Base-by-base conservation (phyloP, 2,329 filamentous ascomycete genomes). In the Cytospora leucostoma region DNA sequence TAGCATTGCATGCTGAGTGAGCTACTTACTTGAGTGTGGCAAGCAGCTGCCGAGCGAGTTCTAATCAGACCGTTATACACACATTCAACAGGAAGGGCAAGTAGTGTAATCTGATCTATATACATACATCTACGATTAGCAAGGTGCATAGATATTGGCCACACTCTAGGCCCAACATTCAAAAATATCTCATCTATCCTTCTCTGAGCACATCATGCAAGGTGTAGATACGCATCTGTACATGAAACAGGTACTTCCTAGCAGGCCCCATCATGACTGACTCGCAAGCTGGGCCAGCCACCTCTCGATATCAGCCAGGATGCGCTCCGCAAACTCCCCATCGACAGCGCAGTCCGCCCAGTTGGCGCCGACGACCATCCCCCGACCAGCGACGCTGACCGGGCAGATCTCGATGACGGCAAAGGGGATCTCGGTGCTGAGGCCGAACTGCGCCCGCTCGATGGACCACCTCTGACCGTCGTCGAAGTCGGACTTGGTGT, bases 1-100 rank as follows among this genome's bases (percentile, higher is more conserved):
- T 65, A 90, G 71, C 70, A 80, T 84, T 55, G 58, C 64, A 61
- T 66, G 59, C 35, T 38, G 35, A 38, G 35, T 38, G 65, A n/a
- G n/a, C n/a, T n/a, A n/a, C n/a, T n/a, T n/a, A n/a, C n/a, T n/a
- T n/a, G n/a, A n/a, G n/a, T n/a, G n/a, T n/a, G n/a, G n/a, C n/a
- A n/a, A n/a, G n/a, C 34, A 40, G 38, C 38, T 40, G 15, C 38
- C 11, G 38, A 40, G 38, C 15, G 38, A n/a, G 38, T 15, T n/a
- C 38, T 40, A 40, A 35, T 15, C 15, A 40, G n/a, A 17, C 13
- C 4, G 15, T 40, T 13, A 40, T n/a, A 40, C 38, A 40, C 38
- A 40, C 13, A 4, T n/a, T n/a, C 38, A 15, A 40, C 38, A n/a
- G 38, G 38, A 13, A 17, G 38, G n/a, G n/a, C n/a, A n/a, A n/a